phyloP scores from a whole-genome alignment of 1,139 yeast genomes.

The Pichia norvegensis region DNA sequence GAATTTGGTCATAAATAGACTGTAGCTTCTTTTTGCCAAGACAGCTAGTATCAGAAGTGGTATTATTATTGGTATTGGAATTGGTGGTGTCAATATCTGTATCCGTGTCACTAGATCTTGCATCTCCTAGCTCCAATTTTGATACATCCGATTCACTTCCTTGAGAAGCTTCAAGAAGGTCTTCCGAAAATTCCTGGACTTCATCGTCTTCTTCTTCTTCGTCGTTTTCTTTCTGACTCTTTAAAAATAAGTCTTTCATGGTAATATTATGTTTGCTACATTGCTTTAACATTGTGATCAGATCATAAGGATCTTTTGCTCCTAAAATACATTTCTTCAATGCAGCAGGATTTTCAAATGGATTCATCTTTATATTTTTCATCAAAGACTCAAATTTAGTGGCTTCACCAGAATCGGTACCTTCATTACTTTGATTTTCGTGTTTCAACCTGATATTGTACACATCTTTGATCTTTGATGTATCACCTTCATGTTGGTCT shows the following conservation, averaged over 20 bases:
- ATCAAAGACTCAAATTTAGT: constrained; percentile 1
- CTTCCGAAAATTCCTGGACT: not conserved
- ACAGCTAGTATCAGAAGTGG: not conserved
- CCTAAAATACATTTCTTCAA: constrained; percentile 44
- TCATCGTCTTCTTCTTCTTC: not conserved
- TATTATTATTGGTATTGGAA: not conserved
- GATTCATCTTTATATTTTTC: not conserved
- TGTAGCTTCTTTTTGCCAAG: not conserved
- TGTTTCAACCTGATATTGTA: not conserved
- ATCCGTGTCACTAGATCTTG: not conserved
- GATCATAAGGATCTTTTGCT: constrained; percentile 45
- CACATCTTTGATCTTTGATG: not conserved
- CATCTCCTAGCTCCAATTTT: not conserved
- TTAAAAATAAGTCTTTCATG: constrained; percentile 43
- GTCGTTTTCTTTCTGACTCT: constrained; percentile 11
- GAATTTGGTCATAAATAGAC: not conserved
- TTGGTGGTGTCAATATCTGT: not conserved
- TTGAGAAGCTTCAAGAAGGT: not conserved
- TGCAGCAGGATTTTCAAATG: constrained; percentile 40
- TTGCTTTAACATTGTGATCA: constrained; percentile 42
- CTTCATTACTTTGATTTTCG: constrained; percentile 22
- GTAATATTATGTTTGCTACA: constrained; percentile 47
- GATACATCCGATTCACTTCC: not conserved
- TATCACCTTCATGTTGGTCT: not conserved
- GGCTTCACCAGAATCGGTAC: constrained; percentile 20